phyloP scores from a whole-genome alignment of 768 basidiomycete genomes.

The Lepiota brunneoincarnata region DNA sequence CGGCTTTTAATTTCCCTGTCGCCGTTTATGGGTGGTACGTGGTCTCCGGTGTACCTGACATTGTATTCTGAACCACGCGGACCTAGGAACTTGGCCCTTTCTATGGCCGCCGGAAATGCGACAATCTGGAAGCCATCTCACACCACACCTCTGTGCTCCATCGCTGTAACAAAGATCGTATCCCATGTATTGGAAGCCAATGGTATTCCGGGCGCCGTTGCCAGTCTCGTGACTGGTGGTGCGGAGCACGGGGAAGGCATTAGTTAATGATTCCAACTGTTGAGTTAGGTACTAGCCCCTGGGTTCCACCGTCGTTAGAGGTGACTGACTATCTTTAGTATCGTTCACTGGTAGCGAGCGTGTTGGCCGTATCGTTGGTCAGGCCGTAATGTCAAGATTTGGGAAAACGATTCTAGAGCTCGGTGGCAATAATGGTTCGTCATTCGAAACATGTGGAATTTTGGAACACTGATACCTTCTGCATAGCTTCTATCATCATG shows the following conservation, averaged over 20 bases:
- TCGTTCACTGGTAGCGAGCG: constrained; percentile 95
- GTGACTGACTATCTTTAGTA: constrained; percentile 42
- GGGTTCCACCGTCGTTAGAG: constrained; percentile 2
- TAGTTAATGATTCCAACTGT: constrained; percentile 74
- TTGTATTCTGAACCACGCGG: constrained; percentile 1
- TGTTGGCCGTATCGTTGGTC: constrained; percentile 86
- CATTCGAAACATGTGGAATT: constrained; percentile 13
- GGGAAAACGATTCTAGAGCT: constrained; percentile 90
- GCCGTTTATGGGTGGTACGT: constrained; percentile 88
- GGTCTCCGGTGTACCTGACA: neutral
- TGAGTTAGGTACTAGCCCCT: constrained; percentile 61
- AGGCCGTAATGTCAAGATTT: constrained; percentile 80
- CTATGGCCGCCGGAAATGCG: constrained; percentile 87
- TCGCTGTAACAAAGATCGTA: constrained; percentile 87
- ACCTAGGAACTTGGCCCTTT: constrained; percentile 84
- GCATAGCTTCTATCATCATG: constrained; percentile 84
- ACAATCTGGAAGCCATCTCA: constrained; percentile 96
- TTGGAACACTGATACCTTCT: constrained; percentile 16
- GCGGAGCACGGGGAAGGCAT: constrained; percentile 74
- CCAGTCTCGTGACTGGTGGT: constrained; percentile 80
- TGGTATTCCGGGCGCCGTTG: constrained; percentile 80
- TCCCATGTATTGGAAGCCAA: constrained; percentile 79
- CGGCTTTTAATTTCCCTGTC: constrained; percentile 96
- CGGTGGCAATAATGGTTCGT: constrained; percentile 91
- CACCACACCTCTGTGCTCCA: constrained; percentile 84